Evolutionary conservation across 495 filamentous ascomycete genomes (phyloP).

Genomic region (Neurospora sp.): DNA sequence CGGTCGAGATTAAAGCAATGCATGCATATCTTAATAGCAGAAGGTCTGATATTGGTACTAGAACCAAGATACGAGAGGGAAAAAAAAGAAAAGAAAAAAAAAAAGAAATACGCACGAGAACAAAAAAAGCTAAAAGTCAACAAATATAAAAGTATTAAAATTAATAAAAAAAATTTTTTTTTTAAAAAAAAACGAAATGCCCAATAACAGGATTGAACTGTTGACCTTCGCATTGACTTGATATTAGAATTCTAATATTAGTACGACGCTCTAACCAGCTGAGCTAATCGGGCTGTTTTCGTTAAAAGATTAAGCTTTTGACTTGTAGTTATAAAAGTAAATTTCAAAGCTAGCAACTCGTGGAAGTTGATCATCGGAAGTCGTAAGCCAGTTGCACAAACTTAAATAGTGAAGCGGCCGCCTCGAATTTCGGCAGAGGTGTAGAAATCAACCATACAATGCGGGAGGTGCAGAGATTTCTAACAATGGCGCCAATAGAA

Average conservation of each 20-base stretch:
- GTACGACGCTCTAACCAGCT: neutral
- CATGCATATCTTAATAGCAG: neutral
- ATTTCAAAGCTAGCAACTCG: no score
- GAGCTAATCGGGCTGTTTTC: neutral
- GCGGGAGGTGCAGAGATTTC: neutral
- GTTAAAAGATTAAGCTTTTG: no score
- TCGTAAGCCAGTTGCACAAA: no score
- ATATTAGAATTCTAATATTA: neutral
- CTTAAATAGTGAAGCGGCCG: neutral
- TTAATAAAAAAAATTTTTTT: no score
- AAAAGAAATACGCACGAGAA: neutral
- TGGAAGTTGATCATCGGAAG: neutral
- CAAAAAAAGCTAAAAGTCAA: neutral
- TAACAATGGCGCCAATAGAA: neutral
- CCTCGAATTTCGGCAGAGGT: neutral
- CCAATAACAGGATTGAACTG: neutral
- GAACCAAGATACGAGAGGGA: neutral
- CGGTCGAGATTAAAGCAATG: neutral
- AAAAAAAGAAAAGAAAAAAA: neutral
- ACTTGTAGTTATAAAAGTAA: no score
- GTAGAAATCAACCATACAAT: neutral
- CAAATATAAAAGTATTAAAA: no score
- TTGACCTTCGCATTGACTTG: neutral
- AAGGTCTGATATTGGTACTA: neutral
- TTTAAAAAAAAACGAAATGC: neutral